Conservation (phyloP, 73 alveolate genomes). For the Tetrahymena borealis region DNA sequence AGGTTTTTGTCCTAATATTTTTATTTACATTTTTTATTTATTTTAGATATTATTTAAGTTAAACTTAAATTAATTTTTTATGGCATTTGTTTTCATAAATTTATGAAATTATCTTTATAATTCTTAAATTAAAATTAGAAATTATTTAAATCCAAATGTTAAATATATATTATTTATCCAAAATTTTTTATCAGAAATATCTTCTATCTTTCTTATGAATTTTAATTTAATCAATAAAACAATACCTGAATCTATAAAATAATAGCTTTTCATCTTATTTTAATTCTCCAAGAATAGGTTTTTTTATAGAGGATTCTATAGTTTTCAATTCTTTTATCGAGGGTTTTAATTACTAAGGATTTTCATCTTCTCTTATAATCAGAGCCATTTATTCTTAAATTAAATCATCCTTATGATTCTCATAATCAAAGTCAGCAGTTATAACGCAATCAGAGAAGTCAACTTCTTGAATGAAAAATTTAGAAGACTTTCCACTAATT, state of each 20-base stretch:
- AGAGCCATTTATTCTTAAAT: conserved; percentile 9
- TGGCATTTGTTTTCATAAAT: too few species aligned
- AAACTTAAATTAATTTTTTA: too few species aligned
- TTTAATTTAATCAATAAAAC: too few species aligned
- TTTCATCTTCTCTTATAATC: conserved; percentile 27
- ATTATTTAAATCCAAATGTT: too few species aligned
- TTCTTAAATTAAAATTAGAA: too few species aligned
- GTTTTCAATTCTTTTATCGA: conserved; percentile 7
- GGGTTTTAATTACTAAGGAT: conserved; percentile 28
- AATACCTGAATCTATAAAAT: conserved; percentile 7
- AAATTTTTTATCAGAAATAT: too few species aligned
- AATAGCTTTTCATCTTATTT: conserved; percentile 20
- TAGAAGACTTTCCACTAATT: not conserved
- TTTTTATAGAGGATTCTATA: not conserved
- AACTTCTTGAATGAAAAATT: conserved; percentile 5
- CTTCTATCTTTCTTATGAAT: not conserved
- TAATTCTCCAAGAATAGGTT: conserved; percentile 35
- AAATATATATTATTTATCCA: too few species aligned
- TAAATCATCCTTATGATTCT: conserved; percentile 10
- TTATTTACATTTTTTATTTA: too few species aligned
- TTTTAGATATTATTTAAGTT: too few species aligned
- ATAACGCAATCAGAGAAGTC: conserved; percentile 9
- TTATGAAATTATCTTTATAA: too few species aligned
- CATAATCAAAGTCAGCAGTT: conserved; percentile 28
- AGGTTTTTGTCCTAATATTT: too few species aligned